Conservation (phyloP, 1,284 basidiomycete species). For the Sanghuangporus weigelae region DNA sequence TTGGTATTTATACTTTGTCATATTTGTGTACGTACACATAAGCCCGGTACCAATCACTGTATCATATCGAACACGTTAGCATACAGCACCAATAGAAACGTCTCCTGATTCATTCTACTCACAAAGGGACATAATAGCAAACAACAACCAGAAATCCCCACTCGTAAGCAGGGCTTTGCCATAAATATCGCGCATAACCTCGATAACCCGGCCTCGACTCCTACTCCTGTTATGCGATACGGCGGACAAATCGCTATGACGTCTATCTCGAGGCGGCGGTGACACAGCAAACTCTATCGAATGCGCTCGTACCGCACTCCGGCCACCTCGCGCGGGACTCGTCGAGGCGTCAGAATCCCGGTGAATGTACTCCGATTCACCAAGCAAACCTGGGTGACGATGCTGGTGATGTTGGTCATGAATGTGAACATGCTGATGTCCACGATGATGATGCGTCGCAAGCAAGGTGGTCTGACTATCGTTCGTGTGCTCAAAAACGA, state of each 20-base stretch:
- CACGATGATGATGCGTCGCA: slow-evolving; percentile 2
- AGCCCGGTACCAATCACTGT: slow-evolving; percentile 84
- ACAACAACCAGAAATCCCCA: slow-evolving; percentile 75
- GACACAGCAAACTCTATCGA: slow-evolving; percentile 18
- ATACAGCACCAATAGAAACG: background rate
- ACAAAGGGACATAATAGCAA: slow-evolving; percentile 66
- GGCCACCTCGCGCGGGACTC: too few species aligned
- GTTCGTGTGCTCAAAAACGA: slow-evolving; percentile 15
- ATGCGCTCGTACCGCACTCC: background rate
- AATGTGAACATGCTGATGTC: background rate
- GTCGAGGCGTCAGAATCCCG: slow-evolving; percentile 13
- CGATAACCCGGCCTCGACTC: slow-evolving; percentile 13
- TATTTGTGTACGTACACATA: slow-evolving; percentile 58
- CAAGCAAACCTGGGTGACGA: background rate
- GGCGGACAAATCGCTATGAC: slow-evolving; percentile 12
- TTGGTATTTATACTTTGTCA: background rate
- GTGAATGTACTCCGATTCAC: slow-evolving; percentile 6
- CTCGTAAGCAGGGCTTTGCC: slow-evolving; percentile 42
- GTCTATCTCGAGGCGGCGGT: background rate
- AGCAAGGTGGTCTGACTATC: slow-evolving; percentile 18
- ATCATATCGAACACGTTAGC: slow-evolving; percentile 2
- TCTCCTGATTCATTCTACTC: slow-evolving; percentile 26
- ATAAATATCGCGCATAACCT: slow-evolving; percentile 36
- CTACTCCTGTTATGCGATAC: background rate
- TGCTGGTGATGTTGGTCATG: background rate